Conservation (phyloP, 306 rosid species). For the Hippophae tibetana region DNA sequence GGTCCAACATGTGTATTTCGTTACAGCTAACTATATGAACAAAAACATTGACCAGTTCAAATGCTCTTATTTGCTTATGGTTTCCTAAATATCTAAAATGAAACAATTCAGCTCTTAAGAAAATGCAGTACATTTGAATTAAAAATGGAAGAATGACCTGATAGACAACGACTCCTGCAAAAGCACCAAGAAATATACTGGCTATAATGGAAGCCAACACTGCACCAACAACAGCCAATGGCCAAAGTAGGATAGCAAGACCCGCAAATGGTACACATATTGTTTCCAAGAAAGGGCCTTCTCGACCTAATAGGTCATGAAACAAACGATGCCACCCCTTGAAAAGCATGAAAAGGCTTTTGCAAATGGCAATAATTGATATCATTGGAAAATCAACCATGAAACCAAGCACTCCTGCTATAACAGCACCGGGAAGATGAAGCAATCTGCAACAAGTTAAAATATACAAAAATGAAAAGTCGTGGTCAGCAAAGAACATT, state of each 20-base stretch:
- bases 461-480: not conserved
- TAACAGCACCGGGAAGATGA: slow-evolving; percentile 65
- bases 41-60: not conserved
- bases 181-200: slow-evolving; percentile 73
- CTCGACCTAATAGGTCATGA: slow-evolving; percentile 95
- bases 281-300: slow-evolving; percentile 98
- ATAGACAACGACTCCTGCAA: slow-evolving; percentile 71
- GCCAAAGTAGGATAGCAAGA: slow-evolving; percentile 91
- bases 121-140: not conserved
- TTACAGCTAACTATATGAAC: no score
- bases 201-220: slow-evolving; percentile 55
- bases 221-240: slow-evolving; percentile 81
- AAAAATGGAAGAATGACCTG: slow-evolving; percentile 40
- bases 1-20: no score
- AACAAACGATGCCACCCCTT: slow-evolving; percentile 94
- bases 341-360: slow-evolving; percentile 77
- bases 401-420: slow-evolving; percentile 56
- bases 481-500: slow-evolving; percentile 7
- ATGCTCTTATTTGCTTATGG: not conserved
- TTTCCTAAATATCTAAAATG: no score
- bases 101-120: not conserved
- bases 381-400: slow-evolving; percentile 60
- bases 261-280: slow-evolving; percentile 98
- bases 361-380: slow-evolving; percentile 62
- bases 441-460: slow-evolving; percentile 47